Base-by-base conservation (phyloP, 2,329 filamentous ascomycete genomes). In the Fusarium pilosicola region DNA sequence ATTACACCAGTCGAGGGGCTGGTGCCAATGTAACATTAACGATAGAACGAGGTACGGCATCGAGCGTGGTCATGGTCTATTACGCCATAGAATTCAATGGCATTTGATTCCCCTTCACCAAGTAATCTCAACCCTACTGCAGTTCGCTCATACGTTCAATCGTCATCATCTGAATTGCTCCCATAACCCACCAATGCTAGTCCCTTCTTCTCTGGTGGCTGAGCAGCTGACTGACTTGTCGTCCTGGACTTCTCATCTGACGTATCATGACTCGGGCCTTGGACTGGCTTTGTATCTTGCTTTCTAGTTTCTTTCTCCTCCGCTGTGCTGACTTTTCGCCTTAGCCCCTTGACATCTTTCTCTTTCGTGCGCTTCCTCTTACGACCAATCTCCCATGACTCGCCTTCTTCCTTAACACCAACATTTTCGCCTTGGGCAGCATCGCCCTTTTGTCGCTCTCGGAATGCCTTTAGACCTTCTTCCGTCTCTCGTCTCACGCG, bases 381-480 rank as follows among this genome's bases (percentile, higher is more conserved):
- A 77, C 80, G 83, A 28, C 79, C 80, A 36, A 79, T 78, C 13
- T 65, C 74, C 82, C 82, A 85, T 63, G 71, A 79, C 70, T 83
- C 81, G 28, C 62, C 64, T 48, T 64, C 70, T 34, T 62, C 81
- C 68, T 81, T 81, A 7, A 51, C 72, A n/a, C 55, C 71, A 17
- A 34, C 62, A 14, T 45, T 70, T 15, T 70, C 56, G 66, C n/a
- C 64, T 46, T 59, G 45, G 5, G 62, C 42, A n/a, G 68, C 24
- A 39, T 80, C 64, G 39, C 78, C 62, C 77, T 79, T 82, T 81
- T 89, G 88, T 76, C 84, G 83, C 79, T 84, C 83, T 61, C 89
- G 83, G 76, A 93, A 93, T 34, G 82, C 83, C 73, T 83, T 84
- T 24, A 93, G 79, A 11, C 88, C 86, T 30, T 88, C 86, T 76